phyloP scores from a whole-genome alignment of 768 basidiomycete species.

The Rhizopogon sp. region DNA sequence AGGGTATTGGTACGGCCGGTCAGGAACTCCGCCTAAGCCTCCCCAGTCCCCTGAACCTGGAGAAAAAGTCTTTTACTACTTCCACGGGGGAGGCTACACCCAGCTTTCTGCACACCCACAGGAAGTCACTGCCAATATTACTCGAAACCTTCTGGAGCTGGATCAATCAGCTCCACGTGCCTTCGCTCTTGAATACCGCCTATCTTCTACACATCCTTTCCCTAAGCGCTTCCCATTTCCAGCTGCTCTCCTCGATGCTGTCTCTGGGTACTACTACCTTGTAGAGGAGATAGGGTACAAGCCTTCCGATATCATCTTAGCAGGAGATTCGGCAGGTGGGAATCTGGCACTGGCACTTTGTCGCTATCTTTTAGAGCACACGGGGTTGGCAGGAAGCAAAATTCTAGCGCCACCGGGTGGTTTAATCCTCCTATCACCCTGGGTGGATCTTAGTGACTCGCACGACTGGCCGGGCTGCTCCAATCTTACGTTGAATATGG shows the following conservation, averaged over 20 bases:
- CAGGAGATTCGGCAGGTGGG: constrained; percentile 67
- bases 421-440: constrained; percentile 52
- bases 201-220: constrained; percentile 43
- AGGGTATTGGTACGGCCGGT: constrained; percentile 53
- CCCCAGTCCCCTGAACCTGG: constrained; percentile 34
- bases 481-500: constrained; percentile 29
- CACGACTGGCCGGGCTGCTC: constrained; percentile 37
- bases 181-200: constrained; percentile 70
- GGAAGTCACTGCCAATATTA: constrained; percentile 39
- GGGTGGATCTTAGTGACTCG: constrained; percentile 40
- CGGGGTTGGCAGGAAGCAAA: constrained; percentile 27
- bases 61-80: constrained; percentile 50
- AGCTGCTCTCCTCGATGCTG: constrained; percentile 65
- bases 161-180: constrained; percentile 39
- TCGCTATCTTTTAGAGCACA: constrained; percentile 55
- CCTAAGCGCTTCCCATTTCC: constrained; percentile 59
- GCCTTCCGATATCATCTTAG: constrained; percentile 56
- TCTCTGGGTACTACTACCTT: constrained; percentile 72
- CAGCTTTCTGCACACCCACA: constrained; percentile 53
- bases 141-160: constrained; percentile 43
- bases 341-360: constrained; percentile 63
- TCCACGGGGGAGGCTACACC: constrained; percentile 64
- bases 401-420: constrained; percentile 34
- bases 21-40: constrained; percentile 30
- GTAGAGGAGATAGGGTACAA: constrained; percentile 50